Evolutionary conservation across 306 rosid species (phyloP).

Genomic region (Malus asiatica): DNA sequence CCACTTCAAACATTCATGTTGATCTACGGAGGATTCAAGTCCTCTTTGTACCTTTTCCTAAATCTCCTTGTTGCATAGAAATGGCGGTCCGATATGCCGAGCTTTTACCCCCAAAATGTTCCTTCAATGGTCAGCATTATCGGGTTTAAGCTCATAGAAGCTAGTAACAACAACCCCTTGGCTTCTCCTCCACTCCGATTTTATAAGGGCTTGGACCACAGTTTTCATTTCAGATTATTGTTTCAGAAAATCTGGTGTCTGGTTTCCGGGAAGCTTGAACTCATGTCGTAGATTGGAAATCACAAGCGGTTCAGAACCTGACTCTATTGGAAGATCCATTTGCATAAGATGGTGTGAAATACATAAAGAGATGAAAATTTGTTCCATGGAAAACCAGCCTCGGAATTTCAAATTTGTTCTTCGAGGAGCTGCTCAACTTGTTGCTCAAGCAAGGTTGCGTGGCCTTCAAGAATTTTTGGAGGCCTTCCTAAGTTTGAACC

Average conservation of each 20-base stretch:
- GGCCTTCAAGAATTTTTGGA: no score
- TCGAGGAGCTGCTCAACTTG: no score
- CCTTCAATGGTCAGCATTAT: slow-evolving; percentile 19
- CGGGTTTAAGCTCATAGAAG: slow-evolving; percentile 27
- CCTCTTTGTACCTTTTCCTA: slow-evolving; percentile 34
- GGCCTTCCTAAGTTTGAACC: no score
- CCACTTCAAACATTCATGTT: slow-evolving; percentile 21
- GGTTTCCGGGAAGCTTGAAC: background rate
- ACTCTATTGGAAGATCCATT: background rate
- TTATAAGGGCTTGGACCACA: background rate
- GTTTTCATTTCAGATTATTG: background rate
- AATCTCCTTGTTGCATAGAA: slow-evolving; percentile 22
- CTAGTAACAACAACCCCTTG: slow-evolving; percentile 19
- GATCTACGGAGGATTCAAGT: slow-evolving; percentile 26
- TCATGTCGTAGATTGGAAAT: background rate
- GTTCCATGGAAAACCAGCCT: slow-evolving; percentile 33
- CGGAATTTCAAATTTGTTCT: slow-evolving; percentile 2
- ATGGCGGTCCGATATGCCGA: slow-evolving; percentile 55
- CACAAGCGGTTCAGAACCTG: background rate
- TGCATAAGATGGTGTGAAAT: background rate
- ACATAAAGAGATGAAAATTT: slow-evolving; percentile 13
- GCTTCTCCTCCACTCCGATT: background rate
- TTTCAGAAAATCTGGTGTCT: background rate
- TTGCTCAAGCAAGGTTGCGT: no score
- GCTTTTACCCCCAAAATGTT: slow-evolving; percentile 10